Conservation (phyloP, 2,329 filamentous ascomycete species). For the Xylariaceae sp. region DNA sequence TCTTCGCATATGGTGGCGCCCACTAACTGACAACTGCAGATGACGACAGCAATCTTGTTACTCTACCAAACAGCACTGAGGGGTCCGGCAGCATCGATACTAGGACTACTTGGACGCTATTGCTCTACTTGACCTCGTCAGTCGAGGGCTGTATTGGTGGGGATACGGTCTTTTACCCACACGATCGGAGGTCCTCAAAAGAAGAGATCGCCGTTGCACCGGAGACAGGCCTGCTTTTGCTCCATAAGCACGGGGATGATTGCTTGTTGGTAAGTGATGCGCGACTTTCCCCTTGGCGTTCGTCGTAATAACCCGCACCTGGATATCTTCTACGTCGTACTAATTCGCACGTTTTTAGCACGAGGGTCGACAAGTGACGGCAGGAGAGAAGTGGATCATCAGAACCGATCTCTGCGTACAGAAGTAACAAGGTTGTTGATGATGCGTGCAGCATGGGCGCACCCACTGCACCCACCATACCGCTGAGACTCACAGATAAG, state of each 20-base stretch:
- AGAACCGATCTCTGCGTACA: slow-evolving; percentile 78
- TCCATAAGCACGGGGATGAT: slow-evolving; percentile 87
- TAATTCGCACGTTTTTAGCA: slow-evolving; percentile 52
- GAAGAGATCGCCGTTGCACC: slow-evolving; percentile 73
- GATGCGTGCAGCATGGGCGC: too few species aligned
- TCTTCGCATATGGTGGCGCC: slow-evolving; percentile 4
- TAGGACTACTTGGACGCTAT: slow-evolving; percentile 86
- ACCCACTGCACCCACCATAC: too few species aligned
- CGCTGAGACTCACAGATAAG: background rate
- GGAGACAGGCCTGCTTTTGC: slow-evolving; percentile 81
- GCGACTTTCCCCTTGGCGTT: background rate
- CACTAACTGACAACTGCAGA: slow-evolving; percentile 54
- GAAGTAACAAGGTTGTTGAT: slow-evolving; percentile 27
- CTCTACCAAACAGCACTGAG: slow-evolving; percentile 48
- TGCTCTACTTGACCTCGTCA: slow-evolving; percentile 82
- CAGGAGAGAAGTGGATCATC: slow-evolving; percentile 90
- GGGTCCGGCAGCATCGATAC: slow-evolving; percentile 48
- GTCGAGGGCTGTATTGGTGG: slow-evolving; percentile 78
- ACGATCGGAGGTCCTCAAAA: slow-evolving; percentile 57
- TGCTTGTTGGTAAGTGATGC: slow-evolving; percentile 71
- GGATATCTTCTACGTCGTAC: slow-evolving; percentile 45
- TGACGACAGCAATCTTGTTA: slow-evolving; percentile 81
- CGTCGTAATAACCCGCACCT: background rate
- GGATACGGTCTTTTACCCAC: slow-evolving; percentile 89
- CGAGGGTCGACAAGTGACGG: slow-evolving; percentile 77